Evolutionary conservation across 257 asterid genomes (phyloP), one percentile per base, ranked within the genome.

Genomic region (Craterostigma plantagineum): DNA sequence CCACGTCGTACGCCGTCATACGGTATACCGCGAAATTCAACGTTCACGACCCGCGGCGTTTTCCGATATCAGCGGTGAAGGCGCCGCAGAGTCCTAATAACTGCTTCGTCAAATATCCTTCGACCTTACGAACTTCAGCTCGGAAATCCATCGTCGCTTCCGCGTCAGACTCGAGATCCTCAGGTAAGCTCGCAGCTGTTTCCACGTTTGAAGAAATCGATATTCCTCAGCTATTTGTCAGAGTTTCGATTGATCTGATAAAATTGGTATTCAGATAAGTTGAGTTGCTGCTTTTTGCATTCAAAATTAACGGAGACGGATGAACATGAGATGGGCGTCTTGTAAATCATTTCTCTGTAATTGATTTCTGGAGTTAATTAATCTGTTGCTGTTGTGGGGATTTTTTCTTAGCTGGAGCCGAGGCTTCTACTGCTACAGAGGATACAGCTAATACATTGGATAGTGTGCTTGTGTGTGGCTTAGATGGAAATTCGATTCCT

Each of bases 401-500:
- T 9, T 54, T 16, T 30, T 38, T 58, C 16, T 38, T 16, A 49
- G 41, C 70, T 77, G 86, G 84, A 51, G 60, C 64, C 5, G 76
- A 55, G 42, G 52, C 64, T 50, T 53, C 73, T 23, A 52, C 57
- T 36, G 34, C 52, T 60, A 59, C 52, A 13, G 84, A 69, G 55
- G 72, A 46, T 43, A 58, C 54, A 34, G 30, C 63, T 4, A 62
- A 62, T 12, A 45, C 53, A 53, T 66, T 87, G 75, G 98, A 79
- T 3, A 61, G 48, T 7, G 84, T 72, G 49, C 13, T 55, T 44
- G 90, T 87, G 53, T 67, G 48, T 45, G 77, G 66, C 62, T 73
- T 87, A 73, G 62, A 70, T 36, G 95, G 95, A 57, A 65, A 56
- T 40, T 70, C 58, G 46, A 45, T 73, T 36, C 70, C 73, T 17